Conservation (phyloP, 345 rosid genomes). For the Murraya paniculata region DNA sequence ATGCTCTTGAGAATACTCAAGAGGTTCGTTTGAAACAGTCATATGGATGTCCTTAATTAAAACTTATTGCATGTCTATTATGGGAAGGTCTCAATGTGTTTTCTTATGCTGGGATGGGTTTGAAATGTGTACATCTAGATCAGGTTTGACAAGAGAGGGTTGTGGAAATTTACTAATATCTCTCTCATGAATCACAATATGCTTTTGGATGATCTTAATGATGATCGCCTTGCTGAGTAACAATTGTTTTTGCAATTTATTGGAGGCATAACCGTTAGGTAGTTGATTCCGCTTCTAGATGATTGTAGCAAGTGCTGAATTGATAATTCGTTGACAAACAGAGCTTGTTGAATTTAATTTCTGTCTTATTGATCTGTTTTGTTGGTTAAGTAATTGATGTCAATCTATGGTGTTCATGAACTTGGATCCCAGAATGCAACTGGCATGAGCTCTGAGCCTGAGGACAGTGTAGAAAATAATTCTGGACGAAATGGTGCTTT, state of each 20-base stretch:
- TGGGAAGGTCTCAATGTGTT: not conserved
- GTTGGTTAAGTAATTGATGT: conserved; percentile 20
- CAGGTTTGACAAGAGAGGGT: not conserved
- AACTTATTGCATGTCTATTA: not conserved
- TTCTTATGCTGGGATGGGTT: not conserved
- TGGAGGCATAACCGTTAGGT: conserved; percentile 6
- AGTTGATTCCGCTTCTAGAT: not conserved
- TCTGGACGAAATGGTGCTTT: conserved; percentile 70
- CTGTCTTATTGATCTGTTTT: conserved; percentile 2
- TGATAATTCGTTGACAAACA: not conserved
- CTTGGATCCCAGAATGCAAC: conserved; percentile 33
- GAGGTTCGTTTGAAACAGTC: conserved; percentile 58
- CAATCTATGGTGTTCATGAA: conserved; percentile 45
- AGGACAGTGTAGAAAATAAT: conserved; percentile 36
- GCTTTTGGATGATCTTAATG: not conserved
- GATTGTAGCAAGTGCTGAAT: not conserved
- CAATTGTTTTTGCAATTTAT: not conserved
- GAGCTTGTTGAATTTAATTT: conserved; percentile 7
- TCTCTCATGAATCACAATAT: not conserved
- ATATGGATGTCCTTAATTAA: conserved; percentile 11
- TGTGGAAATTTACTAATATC: not conserved
- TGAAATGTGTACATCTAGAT: not conserved
- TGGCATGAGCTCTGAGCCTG: conserved; percentile 40
- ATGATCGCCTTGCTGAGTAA: not conserved
- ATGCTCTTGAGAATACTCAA: conserved; percentile 49